Evolutionary conservation across 805 yeast species (phyloP).

Genomic region (Yarrowia alimentaria): DNA sequence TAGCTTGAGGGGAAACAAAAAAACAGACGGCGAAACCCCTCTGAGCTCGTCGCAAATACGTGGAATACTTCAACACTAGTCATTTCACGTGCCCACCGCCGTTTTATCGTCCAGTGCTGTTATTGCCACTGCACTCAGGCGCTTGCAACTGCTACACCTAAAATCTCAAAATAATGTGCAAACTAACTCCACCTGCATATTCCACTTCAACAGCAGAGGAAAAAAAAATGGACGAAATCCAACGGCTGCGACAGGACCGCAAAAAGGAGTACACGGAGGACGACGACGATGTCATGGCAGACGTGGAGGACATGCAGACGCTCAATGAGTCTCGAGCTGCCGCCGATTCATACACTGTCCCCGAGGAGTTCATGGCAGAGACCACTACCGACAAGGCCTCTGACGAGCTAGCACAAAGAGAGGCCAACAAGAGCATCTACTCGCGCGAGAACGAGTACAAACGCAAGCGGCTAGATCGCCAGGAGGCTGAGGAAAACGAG

Average conservation of each 20-base stretch:
- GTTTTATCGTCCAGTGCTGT: too few relatives aligned
- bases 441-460: slow-evolving; percentile 52
- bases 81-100: too few relatives aligned
- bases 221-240: slow-evolving; percentile 24
- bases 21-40: too few relatives aligned
- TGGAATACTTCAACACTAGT: too few relatives aligned
- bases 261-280: slow-evolving; percentile 11
- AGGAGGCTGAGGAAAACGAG: slow-evolving; percentile 35
- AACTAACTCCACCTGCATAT: too few relatives aligned
- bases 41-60: too few relatives aligned
- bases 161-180: not conserved
- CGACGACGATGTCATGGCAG: slow-evolving; percentile 24
- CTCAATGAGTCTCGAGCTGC: too few relatives aligned
- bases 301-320: not conserved
- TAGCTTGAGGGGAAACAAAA: too few relatives aligned
- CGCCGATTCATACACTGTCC: slow-evolving; percentile 44
- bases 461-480: slow-evolving; percentile 42
- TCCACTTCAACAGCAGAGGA: not conserved
- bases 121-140: too few relatives aligned
- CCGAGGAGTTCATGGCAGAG: slow-evolving; percentile 40
- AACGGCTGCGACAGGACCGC: slow-evolving; percentile 16
- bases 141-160: too few relatives aligned
- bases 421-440: slow-evolving; percentile 33
- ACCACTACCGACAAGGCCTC: slow-evolving; percentile 39
- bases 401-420: slow-evolving; percentile 35